Evolutionary conservation across 306 rosid genomes (phyloP), one percentile per base, ranked within the genome.

Genomic region (Rosa lucieae): DNA sequence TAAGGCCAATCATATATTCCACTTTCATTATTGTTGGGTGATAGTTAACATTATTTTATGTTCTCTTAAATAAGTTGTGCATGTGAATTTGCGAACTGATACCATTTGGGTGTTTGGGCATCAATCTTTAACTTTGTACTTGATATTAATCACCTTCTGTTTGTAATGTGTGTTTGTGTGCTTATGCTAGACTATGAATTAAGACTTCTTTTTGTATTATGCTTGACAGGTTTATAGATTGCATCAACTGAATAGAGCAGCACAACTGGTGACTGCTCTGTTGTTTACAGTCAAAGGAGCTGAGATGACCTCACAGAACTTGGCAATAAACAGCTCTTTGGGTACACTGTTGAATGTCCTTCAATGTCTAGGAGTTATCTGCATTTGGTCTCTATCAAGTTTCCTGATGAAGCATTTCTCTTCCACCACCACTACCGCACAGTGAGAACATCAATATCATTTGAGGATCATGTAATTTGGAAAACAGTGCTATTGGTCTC

Each of bases 351-450:
- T 93, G 74, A 93, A 93, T 81, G 99, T 93, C 77, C 88, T 95
- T 71, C 99, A 95, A 71, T 84, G 87, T 77, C 98, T 95, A 46
- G 99, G 99, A 79, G 91, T 95, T 74, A 88, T 93, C 77, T 93
- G 98, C 92, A 93, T 95, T 78, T 95, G 99, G 98, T 95, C 98
- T 77, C 92, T 95, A 51, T 90, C 99, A 74, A 95, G 96, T 87
- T 93, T 88, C 81, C 98, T 95, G 75, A 89, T 91, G 98, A 91
- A 92, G 86, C 84, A 87, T 77, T 78, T 89, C 77, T 93, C 97
- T 59, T 87, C 87, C 59, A 76, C 84, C 68, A 71, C 85, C 75
- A 49, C 77, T 67, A 58, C 87, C 8, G 51, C 76, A 84, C 79
- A 84, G 66, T 89, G 78, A 87, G 78, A 18, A 18, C 78, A 12